Evolutionary conservation across 106 monocot genomes (phyloP).

Genomic region (Apostasia ramifera): DNA sequence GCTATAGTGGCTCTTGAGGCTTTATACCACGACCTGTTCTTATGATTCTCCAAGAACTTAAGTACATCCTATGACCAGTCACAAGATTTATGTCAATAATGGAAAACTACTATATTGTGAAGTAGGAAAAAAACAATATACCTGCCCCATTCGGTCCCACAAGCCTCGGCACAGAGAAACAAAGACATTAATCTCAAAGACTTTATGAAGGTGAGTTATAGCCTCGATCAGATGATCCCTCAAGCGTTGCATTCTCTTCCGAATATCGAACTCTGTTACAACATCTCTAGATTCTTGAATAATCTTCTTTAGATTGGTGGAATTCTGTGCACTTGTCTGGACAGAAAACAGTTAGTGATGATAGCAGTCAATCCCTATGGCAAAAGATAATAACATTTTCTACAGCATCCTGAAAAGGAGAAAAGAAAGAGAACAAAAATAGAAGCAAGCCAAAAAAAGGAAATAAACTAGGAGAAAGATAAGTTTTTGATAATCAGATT

Average conservation of each 20-base stretch:
- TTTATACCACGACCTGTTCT: slow-evolving; percentile 85
- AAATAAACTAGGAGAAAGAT: neutral
- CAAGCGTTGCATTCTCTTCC: slow-evolving; percentile 78
- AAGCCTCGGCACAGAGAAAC: slow-evolving; percentile 72
- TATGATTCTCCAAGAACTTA: slow-evolving; percentile 80
- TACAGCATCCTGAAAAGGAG: too few relatives aligned
- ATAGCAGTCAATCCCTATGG: too few relatives aligned
- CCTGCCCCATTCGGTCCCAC: slow-evolving; percentile 98
- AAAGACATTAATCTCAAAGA: slow-evolving; percentile 73
- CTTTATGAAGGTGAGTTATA: slow-evolving; percentile 62
- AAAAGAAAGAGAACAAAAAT: neutral
- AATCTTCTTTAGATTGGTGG: slow-evolving; percentile 90
- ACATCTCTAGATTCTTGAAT: slow-evolving; percentile 79
- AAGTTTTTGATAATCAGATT: too few relatives aligned
- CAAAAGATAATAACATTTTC: too few relatives aligned
- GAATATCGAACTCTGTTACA: slow-evolving; percentile 65
- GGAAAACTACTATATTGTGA: neutral
- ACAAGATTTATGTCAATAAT: neutral
- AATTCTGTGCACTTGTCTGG: slow-evolving; percentile 57
- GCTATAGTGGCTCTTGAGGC: slow-evolving; percentile 65
- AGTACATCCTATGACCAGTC: slow-evolving; percentile 64
- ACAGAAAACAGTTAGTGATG: neutral
- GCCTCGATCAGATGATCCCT: slow-evolving; percentile 59
- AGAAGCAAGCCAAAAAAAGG: neutral
- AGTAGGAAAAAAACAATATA: neutral